Evolutionary conservation across 1,284 basidiomycete species (phyloP).

Genomic region (Apiotrichum mycotoxinovorans): DNA sequence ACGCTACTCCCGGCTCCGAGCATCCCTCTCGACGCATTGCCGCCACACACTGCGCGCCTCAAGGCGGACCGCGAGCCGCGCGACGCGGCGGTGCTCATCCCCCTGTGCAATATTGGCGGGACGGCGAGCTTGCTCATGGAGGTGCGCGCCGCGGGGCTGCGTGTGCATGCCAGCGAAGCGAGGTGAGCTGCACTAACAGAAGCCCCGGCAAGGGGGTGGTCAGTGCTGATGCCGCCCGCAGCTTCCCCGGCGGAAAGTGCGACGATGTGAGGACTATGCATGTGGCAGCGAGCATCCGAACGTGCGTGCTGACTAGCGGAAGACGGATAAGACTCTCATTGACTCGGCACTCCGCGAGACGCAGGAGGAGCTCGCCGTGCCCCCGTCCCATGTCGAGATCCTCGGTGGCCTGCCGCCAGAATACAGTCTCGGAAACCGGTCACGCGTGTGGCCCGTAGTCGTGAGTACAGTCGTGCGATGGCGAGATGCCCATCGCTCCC

Average conservation of each 20-base stretch:
- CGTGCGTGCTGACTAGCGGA: background rate
- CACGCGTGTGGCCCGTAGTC: slow-evolving; percentile 45
- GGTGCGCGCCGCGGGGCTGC: slow-evolving; percentile 30
- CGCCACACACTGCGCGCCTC: slow-evolving; percentile 26
- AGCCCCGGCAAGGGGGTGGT: no score
- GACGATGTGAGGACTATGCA: slow-evolving; percentile 1
- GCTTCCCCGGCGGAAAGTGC: slow-evolving; percentile 15
- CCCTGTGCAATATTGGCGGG: slow-evolving; percentile 37
- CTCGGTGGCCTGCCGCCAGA: slow-evolving; percentile 38
- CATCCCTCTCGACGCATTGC: slow-evolving; percentile 14
- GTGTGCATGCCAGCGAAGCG: slow-evolving; percentile 42
- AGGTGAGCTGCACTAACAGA: slow-evolving; percentile 30
- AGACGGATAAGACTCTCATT: slow-evolving; percentile 26
- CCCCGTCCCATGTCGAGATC: slow-evolving; percentile 32
- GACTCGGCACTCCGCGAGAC: slow-evolving; percentile 40
- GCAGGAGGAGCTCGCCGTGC: slow-evolving; percentile 38
- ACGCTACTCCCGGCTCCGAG: slow-evolving; percentile 20
- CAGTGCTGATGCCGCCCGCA: slow-evolving; percentile 1
- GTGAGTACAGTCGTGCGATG: slow-evolving; percentile 22
- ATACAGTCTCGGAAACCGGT: slow-evolving; percentile 41
- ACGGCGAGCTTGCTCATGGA: slow-evolving; percentile 37
- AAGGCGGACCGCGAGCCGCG: background rate
- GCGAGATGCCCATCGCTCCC: no score
- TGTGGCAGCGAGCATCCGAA: background rate
- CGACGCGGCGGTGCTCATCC: slow-evolving; percentile 43